Base-by-base conservation (phyloP, 2,329 filamentous ascomycete genomes). In the Cadophora gregata region DNA sequence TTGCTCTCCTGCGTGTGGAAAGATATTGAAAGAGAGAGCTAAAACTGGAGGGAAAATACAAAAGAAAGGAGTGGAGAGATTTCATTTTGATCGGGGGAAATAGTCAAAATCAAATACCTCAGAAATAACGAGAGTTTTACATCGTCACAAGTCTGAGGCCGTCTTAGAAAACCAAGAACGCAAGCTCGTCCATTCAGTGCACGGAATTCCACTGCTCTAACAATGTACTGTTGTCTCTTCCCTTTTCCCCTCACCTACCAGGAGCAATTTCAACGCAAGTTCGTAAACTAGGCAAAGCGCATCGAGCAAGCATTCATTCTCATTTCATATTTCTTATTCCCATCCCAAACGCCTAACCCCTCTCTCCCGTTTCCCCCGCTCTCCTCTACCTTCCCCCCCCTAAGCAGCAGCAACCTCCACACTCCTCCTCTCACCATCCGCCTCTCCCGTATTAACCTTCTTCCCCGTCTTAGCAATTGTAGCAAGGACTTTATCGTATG, bases 381-480 rank as follows among this genome's bases (percentile, higher is more conserved):
- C 38, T 16, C 36, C 36, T 3, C 38, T 19, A 12, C 12, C 38
- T 42, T 42, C 7, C 38, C 14, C 31, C 31, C 33, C 19, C 42
- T 45, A 47, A 21, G 42, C 33, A 51, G 47, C 27, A 38, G 27
- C 72, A 31, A 86, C 74, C 75, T 83, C 82, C 69, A 88, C 78
- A 68, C 84, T 84, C 78, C 81, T 80, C 66, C 78, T 77, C 67
- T 86, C 83, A 63, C 91, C 91, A 77, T 94, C 90, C 27, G 85
- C 90, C 82, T 88, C 87, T 73, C 86, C 91, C 31, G 85, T 88
- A 80, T 91, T 96, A 78, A 97, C 89, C 77, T 90, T 91, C 88
- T 97, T 97, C 76, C 94, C 94, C 14, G 94, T 97, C 88, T 97
- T 97, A 85, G 91, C 89, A 80, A 97, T 97, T 79, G 92, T 96